A percentile compares a stretch with the other conserved stretches of the same genome.
Evolutionary conservation across 352 stramenopile species (phyloP).

Genomic region (Phytopythium cucurbitacearum): DNA sequence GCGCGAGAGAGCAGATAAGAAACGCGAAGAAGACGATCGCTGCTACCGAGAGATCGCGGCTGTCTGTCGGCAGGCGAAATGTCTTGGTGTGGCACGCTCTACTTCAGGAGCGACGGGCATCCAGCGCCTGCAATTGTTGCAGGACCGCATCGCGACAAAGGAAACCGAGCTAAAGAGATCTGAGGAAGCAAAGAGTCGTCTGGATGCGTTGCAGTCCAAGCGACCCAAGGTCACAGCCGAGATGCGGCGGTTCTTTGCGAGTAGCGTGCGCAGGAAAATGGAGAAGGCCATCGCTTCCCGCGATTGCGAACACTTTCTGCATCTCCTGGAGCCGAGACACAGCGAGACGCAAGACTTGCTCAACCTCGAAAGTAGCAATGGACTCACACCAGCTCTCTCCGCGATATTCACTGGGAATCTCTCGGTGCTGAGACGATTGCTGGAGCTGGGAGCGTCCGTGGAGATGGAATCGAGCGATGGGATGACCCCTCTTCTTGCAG

Average conservation of each 20-base stretch:
- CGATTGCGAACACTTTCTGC: conserved; percentile 33
- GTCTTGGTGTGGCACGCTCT: conserved; percentile 25
- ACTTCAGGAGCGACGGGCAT: conserved; percentile 24
- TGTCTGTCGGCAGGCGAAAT: conserved; percentile 18
- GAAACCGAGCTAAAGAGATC: conserved; percentile 21
- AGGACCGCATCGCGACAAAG: conserved; percentile 28
- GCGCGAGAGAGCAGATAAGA: conserved; percentile 13
- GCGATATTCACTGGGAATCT: conserved; percentile 38
- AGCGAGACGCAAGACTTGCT: conserved; percentile 16
- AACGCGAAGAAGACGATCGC: conserved; percentile 33
- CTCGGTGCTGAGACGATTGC: conserved; percentile 30
- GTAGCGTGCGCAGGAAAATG: conserved; percentile 33
- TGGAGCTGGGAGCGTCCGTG: conserved; percentile 41
- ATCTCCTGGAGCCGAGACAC: conserved; percentile 28
- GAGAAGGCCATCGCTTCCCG: conserved; percentile 36
- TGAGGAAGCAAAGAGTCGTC: conserved; percentile 20
- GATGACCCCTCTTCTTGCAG: conserved; percentile 49
- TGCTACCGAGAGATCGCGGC: conserved; percentile 22
- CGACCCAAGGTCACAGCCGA: conserved; percentile 19
- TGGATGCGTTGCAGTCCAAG: conserved; percentile 42
- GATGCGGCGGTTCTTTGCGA: conserved; percentile 26
- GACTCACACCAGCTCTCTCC: conserved; percentile 43
- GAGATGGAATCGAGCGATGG: conserved; percentile 35
- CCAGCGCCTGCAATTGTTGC: conserved; percentile 26
- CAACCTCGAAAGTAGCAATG: conserved; percentile 54